A percentile compares a stretch with the other conserved stretches of the same genome.
phyloP scores from a whole-genome alignment of 352 stramenopile species.

The Phytophthora megakarya region DNA sequence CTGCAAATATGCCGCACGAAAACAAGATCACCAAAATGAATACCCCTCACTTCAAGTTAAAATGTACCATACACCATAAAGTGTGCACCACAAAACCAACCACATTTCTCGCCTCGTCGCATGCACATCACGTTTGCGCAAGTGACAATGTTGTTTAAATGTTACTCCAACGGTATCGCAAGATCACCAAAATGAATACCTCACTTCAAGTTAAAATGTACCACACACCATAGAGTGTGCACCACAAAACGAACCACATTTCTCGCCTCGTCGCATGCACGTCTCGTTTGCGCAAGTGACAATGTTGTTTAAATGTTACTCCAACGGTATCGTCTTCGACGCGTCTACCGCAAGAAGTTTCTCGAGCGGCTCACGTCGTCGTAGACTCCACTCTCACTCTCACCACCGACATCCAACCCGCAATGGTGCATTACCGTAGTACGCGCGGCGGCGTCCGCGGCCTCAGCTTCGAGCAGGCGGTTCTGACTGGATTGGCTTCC shows the following conservation, averaged over 20 bases:
- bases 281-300: slow-evolving; percentile 20
- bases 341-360: slow-evolving; percentile 34
- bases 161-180: background rate
- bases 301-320: slow-evolving; percentile 8
- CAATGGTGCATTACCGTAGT: slow-evolving; percentile 87
- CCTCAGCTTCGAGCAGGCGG: slow-evolving; percentile 86
- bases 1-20: no score
- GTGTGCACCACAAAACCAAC: slow-evolving; percentile 10
- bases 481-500: slow-evolving; percentile 84
- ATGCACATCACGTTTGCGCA: slow-evolving; percentile 24
- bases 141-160: slow-evolving; percentile 6
- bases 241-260: slow-evolving; percentile 4
- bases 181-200: no score
- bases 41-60: slow-evolving; percentile 3
- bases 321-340: background rate
- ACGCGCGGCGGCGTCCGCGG: slow-evolving; percentile 80
- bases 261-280: slow-evolving; percentile 15
- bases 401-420: background rate
- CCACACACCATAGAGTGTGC: slow-evolving; percentile 3
- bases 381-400: slow-evolving; percentile 10
- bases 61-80: background rate
- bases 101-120: slow-evolving; percentile 14
- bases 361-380: background rate
- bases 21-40: no score
- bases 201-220: slow-evolving; percentile 2